Evolutionary conservation across 495 filamentous ascomycete species (phyloP).

Genomic region (Podospora anserina): DNA sequence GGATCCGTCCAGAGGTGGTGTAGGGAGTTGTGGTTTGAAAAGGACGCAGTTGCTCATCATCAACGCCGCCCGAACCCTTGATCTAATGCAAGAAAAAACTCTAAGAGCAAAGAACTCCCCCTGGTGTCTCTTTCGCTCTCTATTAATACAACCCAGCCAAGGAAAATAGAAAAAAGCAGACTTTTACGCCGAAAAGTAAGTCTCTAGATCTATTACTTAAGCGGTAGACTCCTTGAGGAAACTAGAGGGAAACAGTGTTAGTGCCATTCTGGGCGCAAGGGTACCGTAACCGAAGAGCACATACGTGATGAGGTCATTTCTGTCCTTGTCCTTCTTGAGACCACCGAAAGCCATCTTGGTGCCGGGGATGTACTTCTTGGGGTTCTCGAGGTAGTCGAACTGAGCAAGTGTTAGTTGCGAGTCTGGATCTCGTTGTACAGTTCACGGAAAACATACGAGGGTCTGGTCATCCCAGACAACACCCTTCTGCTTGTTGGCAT

Average conservation of each 20-base stretch:
- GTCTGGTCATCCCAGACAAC: slow-evolving; percentile 83
- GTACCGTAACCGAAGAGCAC: slow-evolving; percentile 34
- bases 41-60: background rate
- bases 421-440: background rate
- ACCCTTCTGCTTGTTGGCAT: slow-evolving; percentile 97
- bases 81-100: background rate
- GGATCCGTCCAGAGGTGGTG: background rate
- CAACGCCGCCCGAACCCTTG: background rate
- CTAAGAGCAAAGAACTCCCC: background rate
- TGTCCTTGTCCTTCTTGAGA: slow-evolving; percentile 99
- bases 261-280: slow-evolving; percentile 14
- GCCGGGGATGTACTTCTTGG: slow-evolving; percentile 79
- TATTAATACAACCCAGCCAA: background rate
- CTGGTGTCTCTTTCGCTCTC: background rate
- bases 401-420: slow-evolving; percentile 14
- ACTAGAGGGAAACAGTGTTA: slow-evolving; percentile 37
- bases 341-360: slow-evolving; percentile 99
- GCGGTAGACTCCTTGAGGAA: slow-evolving; percentile 63
- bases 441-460: slow-evolving; percentile 59
- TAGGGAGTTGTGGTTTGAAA: background rate
- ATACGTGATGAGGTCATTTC: slow-evolving; percentile 98
- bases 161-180: background rate
- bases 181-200: background rate
- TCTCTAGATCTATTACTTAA: slow-evolving; percentile 38
- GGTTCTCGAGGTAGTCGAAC: slow-evolving; percentile 57